Percentiles rank a stretch among this genome's conserved stretches.
Conservation (phyloP, 768 basidiomycete genomes). For the Pisolithus marmoratus region DNA sequence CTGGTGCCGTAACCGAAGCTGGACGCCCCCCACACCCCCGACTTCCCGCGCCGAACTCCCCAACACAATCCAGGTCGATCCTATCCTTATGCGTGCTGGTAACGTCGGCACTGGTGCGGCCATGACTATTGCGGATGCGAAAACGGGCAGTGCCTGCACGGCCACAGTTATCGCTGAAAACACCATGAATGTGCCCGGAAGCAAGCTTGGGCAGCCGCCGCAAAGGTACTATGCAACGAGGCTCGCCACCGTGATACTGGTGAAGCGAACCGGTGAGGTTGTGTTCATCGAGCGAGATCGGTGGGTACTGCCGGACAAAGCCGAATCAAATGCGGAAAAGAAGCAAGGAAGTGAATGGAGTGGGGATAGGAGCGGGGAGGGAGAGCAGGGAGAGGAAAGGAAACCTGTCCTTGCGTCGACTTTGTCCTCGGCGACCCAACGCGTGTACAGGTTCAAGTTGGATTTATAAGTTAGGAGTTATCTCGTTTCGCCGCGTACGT, state of each 20-base stretch:
- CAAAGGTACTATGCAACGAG: constrained; percentile 58
- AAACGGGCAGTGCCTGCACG: background rate
- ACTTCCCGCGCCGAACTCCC: constrained; percentile 48
- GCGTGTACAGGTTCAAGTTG: background rate
- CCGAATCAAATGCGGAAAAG: background rate
- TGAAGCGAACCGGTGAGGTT: constrained; percentile 53
- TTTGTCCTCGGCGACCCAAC: background rate
- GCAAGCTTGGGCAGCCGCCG: background rate
- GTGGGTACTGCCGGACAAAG: constrained; percentile 38
- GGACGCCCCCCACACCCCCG: constrained; percentile 41
- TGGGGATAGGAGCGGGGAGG: background rate
- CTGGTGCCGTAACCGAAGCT: constrained; percentile 26
- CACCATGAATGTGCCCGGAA: too few species aligned
- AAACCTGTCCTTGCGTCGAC: background rate
- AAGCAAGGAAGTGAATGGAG: background rate
- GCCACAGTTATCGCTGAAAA: background rate
- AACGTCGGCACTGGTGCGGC: background rate
- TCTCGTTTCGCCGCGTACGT: too few species aligned
- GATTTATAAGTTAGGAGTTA: background rate
- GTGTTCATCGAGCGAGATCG: constrained; percentile 69
- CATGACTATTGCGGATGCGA: background rate
- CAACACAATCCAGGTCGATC: constrained; percentile 58
- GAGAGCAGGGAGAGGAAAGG: background rate
- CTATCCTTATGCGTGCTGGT: constrained; percentile 30
- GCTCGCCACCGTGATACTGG: constrained; percentile 63